Conservation (phyloP, 1,284 basidiomycete genomes). For the Lignosus rhinocerotis region DNA sequence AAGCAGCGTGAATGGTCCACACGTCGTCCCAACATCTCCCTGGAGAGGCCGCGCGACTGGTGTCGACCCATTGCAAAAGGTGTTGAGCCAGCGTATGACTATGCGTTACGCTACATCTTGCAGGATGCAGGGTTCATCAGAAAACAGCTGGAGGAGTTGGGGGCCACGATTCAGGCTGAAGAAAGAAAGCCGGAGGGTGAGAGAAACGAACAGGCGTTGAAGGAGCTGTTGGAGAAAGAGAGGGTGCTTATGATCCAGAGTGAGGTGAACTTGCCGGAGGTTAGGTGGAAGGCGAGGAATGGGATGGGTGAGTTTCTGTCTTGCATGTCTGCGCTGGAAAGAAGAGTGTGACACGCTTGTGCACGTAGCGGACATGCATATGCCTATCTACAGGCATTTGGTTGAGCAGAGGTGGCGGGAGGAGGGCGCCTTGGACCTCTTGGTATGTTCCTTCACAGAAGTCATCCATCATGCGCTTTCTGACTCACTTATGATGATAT, state of each 20-base stretch:
- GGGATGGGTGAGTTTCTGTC: constrained; percentile 62
- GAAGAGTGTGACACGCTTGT: neutral
- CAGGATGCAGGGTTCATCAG: constrained; percentile 46
- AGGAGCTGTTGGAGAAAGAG: constrained; percentile 37
- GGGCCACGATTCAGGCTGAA: constrained; percentile 32
- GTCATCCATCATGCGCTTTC: neutral
- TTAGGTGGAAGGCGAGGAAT: constrained; percentile 74
- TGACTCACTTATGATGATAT: neutral
- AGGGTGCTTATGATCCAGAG: constrained; percentile 46
- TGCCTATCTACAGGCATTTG: constrained; percentile 76
- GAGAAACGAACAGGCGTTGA: constrained; percentile 41
- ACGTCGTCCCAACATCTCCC: constrained; percentile 49
- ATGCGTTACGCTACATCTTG: constrained; percentile 69
- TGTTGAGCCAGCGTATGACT: constrained; percentile 80
- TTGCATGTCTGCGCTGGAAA: neutral
- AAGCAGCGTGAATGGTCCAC: constrained; percentile 26
- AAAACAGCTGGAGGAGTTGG: constrained; percentile 46
- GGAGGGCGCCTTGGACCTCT: constrained; percentile 79
- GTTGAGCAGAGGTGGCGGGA: constrained; percentile 86
- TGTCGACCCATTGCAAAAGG: constrained; percentile 67
- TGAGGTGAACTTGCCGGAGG: constrained; percentile 76
- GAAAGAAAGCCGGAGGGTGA: constrained; percentile 24
- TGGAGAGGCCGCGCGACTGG: constrained; percentile 58
- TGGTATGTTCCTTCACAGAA: constrained; percentile 53
- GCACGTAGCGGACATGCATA: constrained; percentile 57